Evolutionary conservation across 345 rosid species (phyloP), one percentile per base, ranked within the genome.

Genomic region (Aquilaria malaccensis): DNA sequence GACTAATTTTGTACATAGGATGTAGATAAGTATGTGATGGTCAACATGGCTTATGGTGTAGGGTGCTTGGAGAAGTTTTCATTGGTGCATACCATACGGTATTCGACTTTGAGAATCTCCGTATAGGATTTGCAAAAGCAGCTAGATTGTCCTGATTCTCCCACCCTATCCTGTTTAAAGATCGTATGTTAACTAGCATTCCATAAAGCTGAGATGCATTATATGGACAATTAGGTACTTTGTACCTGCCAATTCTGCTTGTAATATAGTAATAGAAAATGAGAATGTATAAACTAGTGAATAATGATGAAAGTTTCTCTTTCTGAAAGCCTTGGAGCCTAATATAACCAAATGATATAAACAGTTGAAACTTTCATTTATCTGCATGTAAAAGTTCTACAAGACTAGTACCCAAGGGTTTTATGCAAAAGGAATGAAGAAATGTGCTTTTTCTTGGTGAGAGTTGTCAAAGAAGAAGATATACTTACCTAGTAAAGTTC

Each of bases 11-110:
- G 11, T n/a, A 7, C 22, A 22, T 22, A 22, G 22, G 29, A 2
- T 12, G 6, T 33, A 13, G 22, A 3, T 4, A 7, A 51, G 60
- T 7, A 29, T 54, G 12, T 45, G 46, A 37, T 12, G 13, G 15
- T 33, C 57, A 50, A 32, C 13, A 3, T 43, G 6, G 33, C 33
- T 33, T 15, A n/a, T 52, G 30, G 31, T 61, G 73, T 77, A 84
- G 89, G 86, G 70, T 84, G 55, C 72, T 84, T 9, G 89, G 89
- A 45, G 80, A 79, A 47, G 66, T 70, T 43, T 84, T 84, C 72
- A 46, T 84, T 72, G 77, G 81, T 58, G 81, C 81, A 49, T 84
- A 81, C 61, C 89, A 84, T 63, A 72, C 89, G 2, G 79, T 81
- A 32, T 84, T 81, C 46, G 89, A 84, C 61, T 81, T 65, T 6